phyloP scores from a whole-genome alignment of 2,329 filamentous ascomycete genomes.

The Fusarium sp. region DNA sequence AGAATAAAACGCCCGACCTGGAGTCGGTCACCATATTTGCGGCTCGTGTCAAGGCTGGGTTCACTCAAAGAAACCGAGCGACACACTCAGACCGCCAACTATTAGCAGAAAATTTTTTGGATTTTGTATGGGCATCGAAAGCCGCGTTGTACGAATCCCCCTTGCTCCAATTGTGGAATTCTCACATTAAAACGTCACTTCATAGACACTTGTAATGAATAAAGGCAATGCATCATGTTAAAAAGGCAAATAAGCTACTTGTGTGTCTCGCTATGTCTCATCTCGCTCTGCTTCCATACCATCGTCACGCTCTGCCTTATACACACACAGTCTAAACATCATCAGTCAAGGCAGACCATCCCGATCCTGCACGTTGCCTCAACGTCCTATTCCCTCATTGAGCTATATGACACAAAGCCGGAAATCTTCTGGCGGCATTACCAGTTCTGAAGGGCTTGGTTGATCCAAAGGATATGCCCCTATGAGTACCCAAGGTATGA shows the following conservation, averaged over 20 bases:
- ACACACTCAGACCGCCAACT: slow-evolving; percentile 13
- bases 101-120: slow-evolving; percentile 22
- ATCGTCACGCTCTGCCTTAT: slow-evolving; percentile 31
- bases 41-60: slow-evolving; percentile 8
- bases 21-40: slow-evolving; percentile 2
- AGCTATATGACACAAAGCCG: slow-evolving; percentile 1
- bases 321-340: slow-evolving; percentile 24
- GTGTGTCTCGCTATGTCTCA: slow-evolving; percentile 33
- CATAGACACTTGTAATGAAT: slow-evolving; percentile 30
- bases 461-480: slow-evolving; percentile 23
- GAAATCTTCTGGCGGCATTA: slow-evolving; percentile 9
- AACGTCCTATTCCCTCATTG: slow-evolving; percentile 5
- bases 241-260: slow-evolving; percentile 33
- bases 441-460: slow-evolving; percentile 23
- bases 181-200: slow-evolving; percentile 9
- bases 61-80: slow-evolving; percentile 16
- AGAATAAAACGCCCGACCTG: slow-evolving; percentile 3
- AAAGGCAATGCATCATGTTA: slow-evolving; percentile 43
- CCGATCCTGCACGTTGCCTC: slow-evolving; percentile 5
- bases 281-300: slow-evolving; percentile 18
- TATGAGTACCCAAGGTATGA: slow-evolving; percentile 28
- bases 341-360: slow-evolving; percentile 17
- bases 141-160: neutral
- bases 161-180: slow-evolving; percentile 8
- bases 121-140: slow-evolving; percentile 8